These are phyloP conservation scores for Boletellus sp. DNA, from an alignment of 768 basidiomycete genomes.

Conservation along the genomic window DNA sequence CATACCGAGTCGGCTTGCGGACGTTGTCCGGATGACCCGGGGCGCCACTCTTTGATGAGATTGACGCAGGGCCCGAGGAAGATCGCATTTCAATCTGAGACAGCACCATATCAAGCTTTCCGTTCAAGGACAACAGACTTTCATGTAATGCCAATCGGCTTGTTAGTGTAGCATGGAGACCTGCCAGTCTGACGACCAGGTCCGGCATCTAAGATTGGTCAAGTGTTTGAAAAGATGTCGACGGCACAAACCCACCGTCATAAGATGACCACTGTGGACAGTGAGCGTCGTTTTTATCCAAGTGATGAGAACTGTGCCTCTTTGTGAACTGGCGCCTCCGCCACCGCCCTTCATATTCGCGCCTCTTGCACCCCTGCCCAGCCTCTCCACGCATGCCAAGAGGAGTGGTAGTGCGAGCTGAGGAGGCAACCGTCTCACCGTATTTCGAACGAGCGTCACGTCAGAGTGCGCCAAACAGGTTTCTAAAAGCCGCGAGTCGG, in stretches of 20 bases:
- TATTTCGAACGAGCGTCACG: slow-evolving; percentile 75
- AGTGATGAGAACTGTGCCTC: slow-evolving; percentile 61
- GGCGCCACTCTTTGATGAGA: slow-evolving; percentile 42
- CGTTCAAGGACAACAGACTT: slow-evolving; percentile 79
- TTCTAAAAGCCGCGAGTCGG: slow-evolving; percentile 83
- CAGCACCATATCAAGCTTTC: slow-evolving; percentile 89
- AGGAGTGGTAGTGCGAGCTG: slow-evolving; percentile 84
- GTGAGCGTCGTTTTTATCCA: slow-evolving; percentile 84
- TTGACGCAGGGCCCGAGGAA: slow-evolving; percentile 58
- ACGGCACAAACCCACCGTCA: slow-evolving; percentile 66
- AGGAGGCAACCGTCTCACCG: slow-evolving; percentile 80
- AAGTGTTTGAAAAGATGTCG: slow-evolving; percentile 7
- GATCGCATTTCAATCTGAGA: slow-evolving; percentile 90
- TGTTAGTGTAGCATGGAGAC: slow-evolving; percentile 77
- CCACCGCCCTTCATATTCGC: slow-evolving; percentile 75
- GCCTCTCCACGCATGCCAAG: slow-evolving; percentile 82
- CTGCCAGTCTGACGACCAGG: slow-evolving; percentile 80
- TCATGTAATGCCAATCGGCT: slow-evolving; percentile 80
- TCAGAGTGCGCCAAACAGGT: slow-evolving; percentile 85
- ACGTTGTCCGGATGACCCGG: slow-evolving; percentile 32
- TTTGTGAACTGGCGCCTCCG: slow-evolving; percentile 74
- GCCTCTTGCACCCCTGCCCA: slow-evolving; percentile 71
- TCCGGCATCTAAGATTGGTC: slow-evolving; percentile 72
- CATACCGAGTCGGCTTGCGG: slow-evolving; percentile 51
- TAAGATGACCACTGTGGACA: slow-evolving; percentile 85